Conservation (phyloP, 1,139 yeast genomes). For the Pichia sp. region DNA sequence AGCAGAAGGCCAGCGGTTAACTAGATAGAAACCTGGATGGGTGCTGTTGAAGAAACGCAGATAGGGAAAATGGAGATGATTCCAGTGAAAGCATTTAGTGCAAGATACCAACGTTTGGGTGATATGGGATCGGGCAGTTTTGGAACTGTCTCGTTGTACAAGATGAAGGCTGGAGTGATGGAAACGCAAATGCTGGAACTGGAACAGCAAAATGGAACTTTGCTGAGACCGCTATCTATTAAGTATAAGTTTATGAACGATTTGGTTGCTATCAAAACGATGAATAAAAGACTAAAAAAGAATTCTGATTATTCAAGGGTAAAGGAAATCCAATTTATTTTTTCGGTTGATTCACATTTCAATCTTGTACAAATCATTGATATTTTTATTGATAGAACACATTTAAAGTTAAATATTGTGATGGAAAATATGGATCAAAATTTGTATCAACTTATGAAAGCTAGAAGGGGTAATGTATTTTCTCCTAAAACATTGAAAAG, state of each 20-base stretch:
- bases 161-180: constrained; percentile 28
- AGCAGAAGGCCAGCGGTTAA: too few species aligned
- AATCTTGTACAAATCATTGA: constrained; percentile 71
- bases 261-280: constrained; percentile 79
- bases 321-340: constrained; percentile 71
- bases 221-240: constrained; percentile 42
- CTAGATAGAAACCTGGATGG: too few species aligned
- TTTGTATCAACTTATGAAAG: constrained; percentile 63
- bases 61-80: too few species aligned
- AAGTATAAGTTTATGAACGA: constrained; percentile 27
- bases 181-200: constrained; percentile 12
- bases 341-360: constrained; percentile 64
- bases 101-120: constrained; percentile 45
- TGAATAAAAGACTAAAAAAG: constrained; percentile 49
- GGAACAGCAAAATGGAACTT: constrained; percentile 35
- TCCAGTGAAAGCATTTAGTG: constrained; percentile 24
- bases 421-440: constrained; percentile 89
- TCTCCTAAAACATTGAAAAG: constrained; percentile 56
- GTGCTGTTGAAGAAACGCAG: too few species aligned
- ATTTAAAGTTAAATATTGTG: constrained; percentile 63
- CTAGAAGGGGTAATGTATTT: constrained; percentile 46
- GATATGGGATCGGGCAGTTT: constrained; percentile 72
- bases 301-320: constrained; percentile 55
- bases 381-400: constrained; percentile 60
- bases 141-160: constrained; percentile 66